Evolutionary conservation across 192 early-diverging fungal genomes (phyloP), one percentile per base, ranked within the genome.

Genomic region (Coemansia reversa): DNA sequence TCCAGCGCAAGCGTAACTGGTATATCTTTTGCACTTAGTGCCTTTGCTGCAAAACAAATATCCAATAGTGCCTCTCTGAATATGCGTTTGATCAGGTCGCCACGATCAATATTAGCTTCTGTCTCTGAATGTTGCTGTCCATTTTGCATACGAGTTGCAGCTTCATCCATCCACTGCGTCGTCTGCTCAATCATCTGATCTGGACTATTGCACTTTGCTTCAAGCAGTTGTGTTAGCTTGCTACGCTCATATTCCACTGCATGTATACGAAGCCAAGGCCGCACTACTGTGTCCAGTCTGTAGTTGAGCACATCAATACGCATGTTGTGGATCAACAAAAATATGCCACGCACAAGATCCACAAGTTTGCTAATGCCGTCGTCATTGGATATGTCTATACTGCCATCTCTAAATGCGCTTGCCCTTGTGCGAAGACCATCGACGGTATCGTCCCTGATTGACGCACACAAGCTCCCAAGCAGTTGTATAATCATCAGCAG

Each of bases 221-320:
- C 33, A 5, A 78, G 59, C n/a, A 47, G 4, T 25, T 72, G 66
- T n/a, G 48, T 24, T 30, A 69, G 58, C 52, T 71, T 71, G 19
- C 62, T 58, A 1, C 62, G 57, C 65, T 79, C 76, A 39, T 79
- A 79, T 29, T 74, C 67, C 1, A 70, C 65, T 1, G 67, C 71
- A 22, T 79, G 76, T 16, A 50, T 24, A 18, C 60, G 63, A 45
- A 79, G 64, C 70, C 72, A 79, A 14, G 76, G 76, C 9, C 76
- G 71, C 16, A 79, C 72, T 5, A 69, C 54, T 1, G 67, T 66
- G 9, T 73, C 62, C 19, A 79, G 57, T 45, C 73, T 71, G 45
- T 74, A 62, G 58, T 79, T 79, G 25, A 79, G 72, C 35, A 63
- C 66, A 30, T 79, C 76, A 18, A 66, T 27, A 1, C 65, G 67